Evolutionary conservation across 2,329 filamentous ascomycete genomes (phyloP).

Genomic region (Rutstroemia sp.): DNA sequence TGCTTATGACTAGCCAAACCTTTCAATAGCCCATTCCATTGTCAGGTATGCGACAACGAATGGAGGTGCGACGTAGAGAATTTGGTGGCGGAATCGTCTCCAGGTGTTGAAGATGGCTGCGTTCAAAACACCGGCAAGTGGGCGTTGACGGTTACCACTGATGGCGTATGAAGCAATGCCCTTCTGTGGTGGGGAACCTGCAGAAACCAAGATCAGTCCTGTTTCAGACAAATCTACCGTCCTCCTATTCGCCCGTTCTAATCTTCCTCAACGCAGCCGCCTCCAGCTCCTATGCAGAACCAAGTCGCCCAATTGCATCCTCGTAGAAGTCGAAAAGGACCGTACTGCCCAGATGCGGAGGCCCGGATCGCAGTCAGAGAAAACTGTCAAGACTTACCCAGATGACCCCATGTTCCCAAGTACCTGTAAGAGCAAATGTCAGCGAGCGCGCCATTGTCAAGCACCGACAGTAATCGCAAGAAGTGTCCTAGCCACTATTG

Average conservation of each 20-base stretch:
- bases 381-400: slow-evolving; percentile 27
- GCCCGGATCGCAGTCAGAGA: neutral
- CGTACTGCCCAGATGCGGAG: neutral
- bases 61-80: slow-evolving; percentile 82
- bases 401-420: slow-evolving; percentile 28
- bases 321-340: neutral
- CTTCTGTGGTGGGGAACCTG: slow-evolving; percentile 54
- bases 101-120: slow-evolving; percentile 93
- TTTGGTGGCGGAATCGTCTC: slow-evolving; percentile 77
- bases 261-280: neutral
- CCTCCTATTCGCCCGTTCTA: neutral
- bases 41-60: slow-evolving; percentile 70
- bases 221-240: neutral
- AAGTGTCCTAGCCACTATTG: neutral
- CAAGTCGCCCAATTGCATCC: too few species aligned
- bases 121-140: slow-evolving; percentile 68
- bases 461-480: too few species aligned
- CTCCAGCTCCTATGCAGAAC: neutral
- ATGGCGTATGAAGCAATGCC: slow-evolving; percentile 66
- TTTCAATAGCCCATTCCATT: slow-evolving; percentile 87
- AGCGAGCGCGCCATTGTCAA: slow-evolving; percentile 16
- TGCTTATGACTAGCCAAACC: slow-evolving; percentile 49
- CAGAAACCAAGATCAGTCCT: slow-evolving; percentile 22
- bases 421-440: slow-evolving; percentile 23
- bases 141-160: slow-evolving; percentile 81